Base-by-base conservation (phyloP, 2,329 filamentous ascomycete genomes). In the Alternaria gansuensis region DNA sequence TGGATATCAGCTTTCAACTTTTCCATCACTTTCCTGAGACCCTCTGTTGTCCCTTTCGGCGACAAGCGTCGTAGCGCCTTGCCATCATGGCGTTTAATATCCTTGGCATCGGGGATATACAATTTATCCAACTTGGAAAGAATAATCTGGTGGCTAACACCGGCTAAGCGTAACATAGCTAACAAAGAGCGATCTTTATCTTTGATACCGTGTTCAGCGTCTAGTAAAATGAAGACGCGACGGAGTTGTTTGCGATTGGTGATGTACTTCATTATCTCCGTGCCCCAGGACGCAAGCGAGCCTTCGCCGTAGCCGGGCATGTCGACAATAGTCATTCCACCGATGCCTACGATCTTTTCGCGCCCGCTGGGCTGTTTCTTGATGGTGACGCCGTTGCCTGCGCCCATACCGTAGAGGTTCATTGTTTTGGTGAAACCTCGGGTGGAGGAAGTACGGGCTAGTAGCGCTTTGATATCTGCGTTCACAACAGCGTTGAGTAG, bases 231-330 rank as follows among this genome's bases (percentile, higher is more conserved):
- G 68, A 90, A 91, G 0, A 84, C 85, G 52, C 87, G 78, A 9
- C 85, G 80, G 41, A 90, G 79, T 78, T 91, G 86, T 68, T 84
- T 87, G 61, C 89, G 81, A 41, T 81, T 80, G 63, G 82, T 79
- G 31, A 92, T 74, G 76, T 90, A 91, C 73, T 90, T 90, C 79
- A 90, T 81, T 59, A 90, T 88, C 74, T 90, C 86, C 24, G 75
- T 71, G 0, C 89, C 89, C 88, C 88, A 91, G 66, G 86, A 84
- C 8, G 80, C 74, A 33, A 83, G 77, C 68, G 85, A 87, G 1
- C 84, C 87, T 56, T 85, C 82, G 4, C 89, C 89, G 69, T 91
- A 91, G 0, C 89, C 89, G 1, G 89, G 89, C 84, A 89, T 89
- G 73, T 92, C 89, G 21, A 91, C 80, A 33, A 92, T 81, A 0